Conservation (phyloP, 345 rosid species). For the Limnanthes douglasii region DNA sequence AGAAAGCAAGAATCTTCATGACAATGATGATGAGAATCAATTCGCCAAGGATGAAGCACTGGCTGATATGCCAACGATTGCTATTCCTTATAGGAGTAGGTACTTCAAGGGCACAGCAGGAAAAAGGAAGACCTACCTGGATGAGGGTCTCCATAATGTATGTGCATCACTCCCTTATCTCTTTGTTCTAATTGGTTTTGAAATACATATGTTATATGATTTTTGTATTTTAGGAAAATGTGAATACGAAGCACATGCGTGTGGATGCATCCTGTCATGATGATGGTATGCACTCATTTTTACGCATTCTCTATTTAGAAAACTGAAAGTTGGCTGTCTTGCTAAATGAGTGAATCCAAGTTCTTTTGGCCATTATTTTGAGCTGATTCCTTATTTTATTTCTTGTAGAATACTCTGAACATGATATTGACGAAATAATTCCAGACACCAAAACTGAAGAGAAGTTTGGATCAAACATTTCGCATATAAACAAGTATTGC, state of each 20-base stretch:
- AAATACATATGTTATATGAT: no score
- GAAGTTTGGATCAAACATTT: slow-evolving; percentile 72
- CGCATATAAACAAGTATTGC: slow-evolving; percentile 51
- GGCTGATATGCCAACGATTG: background rate
- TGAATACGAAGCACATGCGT: slow-evolving; percentile 27
- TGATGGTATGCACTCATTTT: slow-evolving; percentile 14
- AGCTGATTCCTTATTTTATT: no score
- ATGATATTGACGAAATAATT: slow-evolving; percentile 15
- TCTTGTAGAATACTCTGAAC: slow-evolving; percentile 14
- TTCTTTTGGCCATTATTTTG: no score
- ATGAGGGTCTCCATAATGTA: slow-evolving; percentile 29
- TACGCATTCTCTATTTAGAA: no score
- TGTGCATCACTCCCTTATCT: slow-evolving; percentile 7
- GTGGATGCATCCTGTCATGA: slow-evolving; percentile 20
- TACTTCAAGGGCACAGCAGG: slow-evolving; percentile 11
- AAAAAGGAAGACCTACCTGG: slow-evolving; percentile 41
- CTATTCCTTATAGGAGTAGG: slow-evolving; percentile 12
- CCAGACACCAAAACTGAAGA: slow-evolving; percentile 11
- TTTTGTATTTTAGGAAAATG: slow-evolving; percentile 39
- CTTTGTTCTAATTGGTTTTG: no score
- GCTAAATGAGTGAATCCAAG: no score
- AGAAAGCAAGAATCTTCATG: slow-evolving; percentile 5
- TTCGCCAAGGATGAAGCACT: slow-evolving; percentile 7
- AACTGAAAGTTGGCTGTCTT: no score
- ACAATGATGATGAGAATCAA: slow-evolving; percentile 4